phyloP scores from a whole-genome alignment of 176 grass and related monocot genomes.

The Eragrostis nindensis region DNA sequence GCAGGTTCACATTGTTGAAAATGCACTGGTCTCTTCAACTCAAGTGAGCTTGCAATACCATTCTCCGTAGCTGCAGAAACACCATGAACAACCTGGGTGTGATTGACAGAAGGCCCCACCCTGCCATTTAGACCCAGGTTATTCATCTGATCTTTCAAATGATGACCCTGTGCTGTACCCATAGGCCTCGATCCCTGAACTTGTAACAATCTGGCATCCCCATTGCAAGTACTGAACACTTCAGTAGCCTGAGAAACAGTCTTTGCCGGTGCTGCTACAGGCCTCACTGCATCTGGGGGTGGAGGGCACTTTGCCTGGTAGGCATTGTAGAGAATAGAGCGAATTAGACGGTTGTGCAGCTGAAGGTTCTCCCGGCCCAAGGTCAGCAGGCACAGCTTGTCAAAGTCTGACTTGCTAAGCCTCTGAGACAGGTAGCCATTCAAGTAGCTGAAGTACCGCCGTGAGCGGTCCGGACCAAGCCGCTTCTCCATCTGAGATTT shows the following conservation, averaged over 20 bases:
- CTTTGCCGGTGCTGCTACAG: slow-evolving; percentile 37
- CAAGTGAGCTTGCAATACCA: slow-evolving; percentile 42
- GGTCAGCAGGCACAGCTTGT: slow-evolving; percentile 57
- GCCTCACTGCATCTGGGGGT: slow-evolving; percentile 36
- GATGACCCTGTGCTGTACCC: slow-evolving; percentile 34
- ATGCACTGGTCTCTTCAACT: slow-evolving; percentile 49
- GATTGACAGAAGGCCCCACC: slow-evolving; percentile 34
- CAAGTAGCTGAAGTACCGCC: slow-evolving; percentile 69
- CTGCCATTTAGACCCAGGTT: slow-evolving; percentile 45
- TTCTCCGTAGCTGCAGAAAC: slow-evolving; percentile 46
- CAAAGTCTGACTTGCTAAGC: slow-evolving; percentile 81
- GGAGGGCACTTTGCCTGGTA: slow-evolving; percentile 57
- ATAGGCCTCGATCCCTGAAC: slow-evolving; percentile 40
- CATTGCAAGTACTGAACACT: slow-evolving; percentile 54
- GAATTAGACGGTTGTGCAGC: slow-evolving; percentile 78
- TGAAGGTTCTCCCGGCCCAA: slow-evolving; percentile 66
- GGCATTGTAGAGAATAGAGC: slow-evolving; percentile 68
- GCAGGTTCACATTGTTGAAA: slow-evolving; percentile 51
- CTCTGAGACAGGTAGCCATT: slow-evolving; percentile 68
- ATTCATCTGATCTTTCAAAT: slow-evolving; percentile 49
- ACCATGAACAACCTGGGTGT: slow-evolving; percentile 33
- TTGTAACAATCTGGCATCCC: slow-evolving; percentile 46
- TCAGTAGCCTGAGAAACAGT: slow-evolving; percentile 40
- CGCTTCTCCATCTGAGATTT: slow-evolving; percentile 69
- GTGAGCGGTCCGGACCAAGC: slow-evolving; percentile 53